phyloP scores from a whole-genome alignment of 176 grass and related monocot genomes.

The Oryza glumipatula region DNA sequence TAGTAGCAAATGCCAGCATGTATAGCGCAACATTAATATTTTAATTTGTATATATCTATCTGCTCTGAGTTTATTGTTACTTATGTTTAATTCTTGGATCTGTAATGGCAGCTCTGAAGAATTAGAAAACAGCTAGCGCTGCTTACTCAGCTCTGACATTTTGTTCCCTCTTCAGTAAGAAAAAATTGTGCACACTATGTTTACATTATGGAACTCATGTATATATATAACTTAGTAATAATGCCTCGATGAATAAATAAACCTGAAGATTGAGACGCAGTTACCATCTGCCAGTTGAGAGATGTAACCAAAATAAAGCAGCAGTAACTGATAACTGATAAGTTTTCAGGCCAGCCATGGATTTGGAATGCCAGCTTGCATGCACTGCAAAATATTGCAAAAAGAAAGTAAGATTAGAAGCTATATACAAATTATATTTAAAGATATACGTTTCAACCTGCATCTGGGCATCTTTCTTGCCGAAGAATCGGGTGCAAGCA shows the following conservation, averaged over 20 bases:
- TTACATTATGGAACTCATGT: neutral
- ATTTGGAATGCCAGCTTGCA: constrained; percentile 27
- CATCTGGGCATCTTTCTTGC: constrained; percentile 36
- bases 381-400: neutral
- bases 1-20: neutral
- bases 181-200: neutral
- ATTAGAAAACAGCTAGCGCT: neutral
- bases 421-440: neutral
- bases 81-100: neutral
- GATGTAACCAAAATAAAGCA: neutral
- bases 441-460: neutral
- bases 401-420: neutral
- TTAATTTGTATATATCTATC: neutral
- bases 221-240: neutral
- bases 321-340: neutral
- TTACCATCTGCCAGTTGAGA: neutral
- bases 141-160: neutral
- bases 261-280: neutral
- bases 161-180: neutral
- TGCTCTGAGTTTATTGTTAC: neutral
- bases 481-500: constrained; percentile 8
- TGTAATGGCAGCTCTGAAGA: neutral
- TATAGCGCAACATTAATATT: neutral
- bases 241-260: neutral
- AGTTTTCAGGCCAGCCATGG: neutral